Evolutionary conservation across 352 stramenopile species (phyloP), one percentile per base, ranked within the genome.

Genomic region (Ophiocytium majus): DNA sequence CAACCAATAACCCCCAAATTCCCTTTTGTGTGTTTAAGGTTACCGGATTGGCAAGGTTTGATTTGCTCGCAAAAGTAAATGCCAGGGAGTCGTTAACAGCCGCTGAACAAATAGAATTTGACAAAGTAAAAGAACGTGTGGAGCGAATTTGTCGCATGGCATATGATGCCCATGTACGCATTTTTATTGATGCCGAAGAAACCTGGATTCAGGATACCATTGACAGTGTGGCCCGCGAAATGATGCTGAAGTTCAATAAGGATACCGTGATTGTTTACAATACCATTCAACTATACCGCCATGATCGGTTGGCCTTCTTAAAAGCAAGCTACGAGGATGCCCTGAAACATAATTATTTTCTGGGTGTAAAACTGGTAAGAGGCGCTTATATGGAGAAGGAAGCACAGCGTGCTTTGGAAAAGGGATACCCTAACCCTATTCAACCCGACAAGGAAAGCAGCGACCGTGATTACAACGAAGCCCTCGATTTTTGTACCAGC

Each of bases 121-220:
- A 71, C 19, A 71, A 28, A 71, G 57, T 71, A 28, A 71, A 71
- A 71, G 19, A 71, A 28, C 57, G 57, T 28, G 57, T 71, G 57
- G 28, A 71, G 23, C 19, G 19, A 23, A 71, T 71, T 71, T 71
- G 57, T 28, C 23, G 28, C 23, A 28, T 28, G 28, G 57, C 57
- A 28, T 23, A 23, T 23, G 57, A 71, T 23, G 57, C 57, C 57
- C 19, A 71, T 71, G 19, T 23, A 28, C 57, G 19, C 28, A 71
- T 71, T 71, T 71, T 71, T 71, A 71, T 71, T 23, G 57, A 71
- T 71, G 57, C 57, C 57, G 57, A 71, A 71, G 57, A 71, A 71
- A 71, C 19, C 57, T 71, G 57, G 57, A 71, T 71, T 23, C 57
- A 71, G 28, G 28, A 23, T 71, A 28, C 57, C 57, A 71, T 71